phyloP scores from a whole-genome alignment of 768 basidiomycete species.

The Tephrocybe sp. region DNA sequence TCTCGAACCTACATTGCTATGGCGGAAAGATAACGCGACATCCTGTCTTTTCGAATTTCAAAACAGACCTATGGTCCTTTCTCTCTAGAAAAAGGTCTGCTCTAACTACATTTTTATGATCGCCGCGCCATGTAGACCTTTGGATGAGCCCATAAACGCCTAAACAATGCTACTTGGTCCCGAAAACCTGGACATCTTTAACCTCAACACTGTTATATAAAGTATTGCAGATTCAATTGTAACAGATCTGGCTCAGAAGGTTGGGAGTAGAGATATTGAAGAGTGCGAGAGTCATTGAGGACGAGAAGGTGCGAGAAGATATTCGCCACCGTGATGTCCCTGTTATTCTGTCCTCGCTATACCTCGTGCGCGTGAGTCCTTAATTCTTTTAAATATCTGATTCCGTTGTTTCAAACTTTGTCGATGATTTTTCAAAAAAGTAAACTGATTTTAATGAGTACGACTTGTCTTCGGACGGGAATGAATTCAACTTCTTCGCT shows the following conservation, averaged over 20 bases:
- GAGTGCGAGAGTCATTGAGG: constrained; percentile 59
- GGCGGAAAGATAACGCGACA: too few species aligned
- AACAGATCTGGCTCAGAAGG: constrained; percentile 25
- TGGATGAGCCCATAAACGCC: constrained; percentile 43
- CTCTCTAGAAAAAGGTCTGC: constrained; percentile 43
- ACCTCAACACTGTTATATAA: constrained; percentile 38
- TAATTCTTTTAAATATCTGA: too few species aligned
- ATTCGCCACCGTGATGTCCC: constrained; percentile 15
- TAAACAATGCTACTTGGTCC: constrained; percentile 56
- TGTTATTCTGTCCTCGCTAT: too few species aligned
- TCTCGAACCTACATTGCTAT: too few species aligned
- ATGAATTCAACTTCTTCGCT: constrained; percentile 37
- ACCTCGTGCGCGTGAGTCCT: too few species aligned
- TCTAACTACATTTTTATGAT: constrained; percentile 39
- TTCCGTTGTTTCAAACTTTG: not conserved
- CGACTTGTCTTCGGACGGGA: constrained; percentile 33
- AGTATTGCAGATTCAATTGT: constrained; percentile 40
- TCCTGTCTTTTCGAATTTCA: constrained; percentile 24
- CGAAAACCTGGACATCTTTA: constrained; percentile 48
- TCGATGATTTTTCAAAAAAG: constrained; percentile 44
- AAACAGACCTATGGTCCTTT: constrained; percentile 33
- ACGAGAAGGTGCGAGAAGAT: constrained; percentile 50
- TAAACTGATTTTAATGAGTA: constrained; percentile 56
- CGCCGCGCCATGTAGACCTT: constrained; percentile 49
- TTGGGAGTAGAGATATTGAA: constrained; percentile 34